Base-by-base conservation (phyloP, 2,329 filamentous ascomycete species). In the Penicillium griseofulvum region DNA sequence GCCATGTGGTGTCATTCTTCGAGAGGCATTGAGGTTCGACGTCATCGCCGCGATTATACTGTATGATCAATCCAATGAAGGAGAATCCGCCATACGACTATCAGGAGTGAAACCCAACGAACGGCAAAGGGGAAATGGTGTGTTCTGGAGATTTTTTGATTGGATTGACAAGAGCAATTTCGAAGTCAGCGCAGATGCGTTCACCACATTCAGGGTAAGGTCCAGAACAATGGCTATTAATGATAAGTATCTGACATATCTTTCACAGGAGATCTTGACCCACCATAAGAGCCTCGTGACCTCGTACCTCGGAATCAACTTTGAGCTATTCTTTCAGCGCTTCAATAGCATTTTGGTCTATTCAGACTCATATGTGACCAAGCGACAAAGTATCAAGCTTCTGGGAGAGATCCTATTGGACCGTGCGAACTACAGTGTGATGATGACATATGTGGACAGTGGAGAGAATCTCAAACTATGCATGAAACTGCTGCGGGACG, bases 111-210 rank as follows among this genome's bases (percentile, higher is more conserved):
- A 94, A 66, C 85, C 88, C 44, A 87, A 90, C 57, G 77, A 85
- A 38, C 85, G 83, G 33, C 89, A 94, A 65, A 88, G 83, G 44
- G 92, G 92, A 12, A 83, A 86, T 42, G 93, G 93, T 3, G 86
- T 97, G 2, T 97, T 99, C 72, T 99, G 94, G 94, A 87, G 85
- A 44, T 97, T 97, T 76, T 97, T 99, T 70, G 86, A 89, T 58
- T 99, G 93, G 91, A 96, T 99, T 67, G 92, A 97, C 76, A 91
- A 91, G 75, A 91, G 91, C 65, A 92, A 89, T 29, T 99, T 99
- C 68, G 94, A 99, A 78, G 90, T 97, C 62, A 92, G 91, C 66
- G 93, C 94, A 31, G 94, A 99, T 79, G 93, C 94, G 1, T 99
- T 99, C 73, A 96, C 92, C 55, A 97, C 93, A 5, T 99, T 99